Conservation (phyloP, 306 rosid genomes). For the Vigna reflexopilosa region DNA sequence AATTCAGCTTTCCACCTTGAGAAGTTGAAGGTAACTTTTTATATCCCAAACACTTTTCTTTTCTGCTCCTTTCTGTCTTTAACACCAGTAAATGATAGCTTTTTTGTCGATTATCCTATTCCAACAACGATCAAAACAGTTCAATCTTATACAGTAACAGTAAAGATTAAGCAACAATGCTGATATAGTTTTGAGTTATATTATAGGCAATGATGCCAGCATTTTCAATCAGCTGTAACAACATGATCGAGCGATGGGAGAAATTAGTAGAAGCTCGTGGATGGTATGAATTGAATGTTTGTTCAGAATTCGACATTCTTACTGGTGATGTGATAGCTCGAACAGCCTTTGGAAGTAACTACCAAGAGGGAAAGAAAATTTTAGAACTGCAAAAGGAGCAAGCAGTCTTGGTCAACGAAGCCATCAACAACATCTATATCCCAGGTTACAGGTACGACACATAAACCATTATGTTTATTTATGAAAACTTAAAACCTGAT, state of each 20-base stretch:
- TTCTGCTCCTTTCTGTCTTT: too few relatives aligned
- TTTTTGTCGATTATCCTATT: too few relatives aligned
- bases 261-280: background rate
- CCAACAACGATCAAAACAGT: too few relatives aligned
- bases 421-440: background rate
- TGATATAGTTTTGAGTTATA: background rate
- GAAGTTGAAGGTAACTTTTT: background rate
- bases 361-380: conserved; percentile 14
- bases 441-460: conserved; percentile 4
- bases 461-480: background rate
- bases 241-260: background rate
- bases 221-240: background rate
- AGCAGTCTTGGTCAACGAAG: background rate
- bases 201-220: conserved; percentile 11
- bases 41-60: too few relatives aligned
- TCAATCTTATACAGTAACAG: too few relatives aligned
- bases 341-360: conserved; percentile 16
- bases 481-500: too few relatives aligned
- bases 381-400: background rate
- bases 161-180: too few relatives aligned
- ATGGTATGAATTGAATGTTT: background rate
- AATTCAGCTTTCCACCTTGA: conserved; percentile 1
- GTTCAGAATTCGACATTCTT: background rate
- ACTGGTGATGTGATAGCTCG: conserved; percentile 1
- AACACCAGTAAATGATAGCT: too few relatives aligned